Evolutionary conservation across 2,329 filamentous ascomycete genomes (phyloP), one percentile per base, ranked within the genome.

Genomic region (Monilinia aucupariae): DNA sequence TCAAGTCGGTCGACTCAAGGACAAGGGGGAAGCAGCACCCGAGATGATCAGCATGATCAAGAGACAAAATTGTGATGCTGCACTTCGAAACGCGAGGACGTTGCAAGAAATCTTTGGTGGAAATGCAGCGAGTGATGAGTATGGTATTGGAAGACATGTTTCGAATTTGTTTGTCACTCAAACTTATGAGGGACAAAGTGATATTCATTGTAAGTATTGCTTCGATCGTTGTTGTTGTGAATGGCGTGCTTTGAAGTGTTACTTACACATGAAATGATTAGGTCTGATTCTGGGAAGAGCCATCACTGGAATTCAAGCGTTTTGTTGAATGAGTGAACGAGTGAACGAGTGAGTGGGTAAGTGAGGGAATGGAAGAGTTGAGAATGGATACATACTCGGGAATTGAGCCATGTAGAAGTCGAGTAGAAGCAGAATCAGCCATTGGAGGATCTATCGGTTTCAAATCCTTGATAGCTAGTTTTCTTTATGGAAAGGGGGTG

Each of bases 41-140:
- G 94, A 99, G 79, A 97, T 97, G 93, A 96, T 99, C 72, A 87
- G 84, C 75, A 84, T 99, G 90, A 87, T 97, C 74, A 99, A 99
- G 83, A 83, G 94, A 69, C 92, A 97, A 79, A 99, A 99, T 77
- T 99, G 94, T 76, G 94, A 99, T 77, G 81, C 88, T 59, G 94
- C 94, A 20, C 79, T 99, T 71, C 79, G 84, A 37, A 92, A 93
- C 68, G 86, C 92, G 25, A 83, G 94, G 68, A 79, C 82, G 73
- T 79, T 99, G 65, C 94, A 99, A 77, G 94, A 99, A 79, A 85
- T 99, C 27, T 97, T 99, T 78, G 94, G 94, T 64, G 94, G 94
- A 37, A 99, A 99, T 74, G 94, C 94, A n/a, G 91, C 94, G 56
- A 96, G 92, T 73, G 94, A 99, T 71, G 94, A 99, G 78, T 99